Conservation (phyloP, 1,284 basidiomycete genomes). For the Cutaneotrichosporon spelunceum region DNA sequence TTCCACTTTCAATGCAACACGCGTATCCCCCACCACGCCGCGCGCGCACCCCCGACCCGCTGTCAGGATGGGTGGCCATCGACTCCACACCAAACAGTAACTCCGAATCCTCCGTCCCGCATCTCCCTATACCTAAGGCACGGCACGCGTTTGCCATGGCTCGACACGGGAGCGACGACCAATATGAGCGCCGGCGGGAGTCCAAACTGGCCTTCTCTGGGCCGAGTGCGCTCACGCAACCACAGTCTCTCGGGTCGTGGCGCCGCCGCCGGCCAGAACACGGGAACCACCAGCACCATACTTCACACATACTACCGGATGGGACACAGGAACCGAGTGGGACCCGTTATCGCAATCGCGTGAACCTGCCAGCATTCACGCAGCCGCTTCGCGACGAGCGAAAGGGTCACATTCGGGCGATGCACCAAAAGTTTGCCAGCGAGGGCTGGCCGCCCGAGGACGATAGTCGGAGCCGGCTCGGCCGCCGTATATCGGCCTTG, state of each 20-base stretch:
- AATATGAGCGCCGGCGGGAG: conserved; percentile 4
- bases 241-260: neutral
- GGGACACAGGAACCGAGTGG: neutral
- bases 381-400: neutral
- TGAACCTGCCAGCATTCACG: neutral
- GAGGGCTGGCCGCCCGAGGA: conserved; percentile 2
- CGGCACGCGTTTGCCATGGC: neutral
- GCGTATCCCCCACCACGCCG: neutral
- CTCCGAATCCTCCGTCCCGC: neutral
- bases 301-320: neutral
- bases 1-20: neutral
- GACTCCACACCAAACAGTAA: neutral
- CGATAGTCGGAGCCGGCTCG: neutral
- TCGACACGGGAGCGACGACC: conserved; percentile 1
- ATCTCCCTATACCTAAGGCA: neutral
- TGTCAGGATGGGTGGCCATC: neutral
- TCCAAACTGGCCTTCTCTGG: neutral
- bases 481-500: neutral
- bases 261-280: neutral
- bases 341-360: neutral
- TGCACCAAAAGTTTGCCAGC: conserved; percentile 8
- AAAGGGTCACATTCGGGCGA: neutral
- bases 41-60: neutral
- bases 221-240: neutral
- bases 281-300: neutral